These are phyloP conservation scores for Alternaria arbusti DNA, from an alignment of 2,329 filamentous ascomycete species.

Conservation along the genomic window DNA sequence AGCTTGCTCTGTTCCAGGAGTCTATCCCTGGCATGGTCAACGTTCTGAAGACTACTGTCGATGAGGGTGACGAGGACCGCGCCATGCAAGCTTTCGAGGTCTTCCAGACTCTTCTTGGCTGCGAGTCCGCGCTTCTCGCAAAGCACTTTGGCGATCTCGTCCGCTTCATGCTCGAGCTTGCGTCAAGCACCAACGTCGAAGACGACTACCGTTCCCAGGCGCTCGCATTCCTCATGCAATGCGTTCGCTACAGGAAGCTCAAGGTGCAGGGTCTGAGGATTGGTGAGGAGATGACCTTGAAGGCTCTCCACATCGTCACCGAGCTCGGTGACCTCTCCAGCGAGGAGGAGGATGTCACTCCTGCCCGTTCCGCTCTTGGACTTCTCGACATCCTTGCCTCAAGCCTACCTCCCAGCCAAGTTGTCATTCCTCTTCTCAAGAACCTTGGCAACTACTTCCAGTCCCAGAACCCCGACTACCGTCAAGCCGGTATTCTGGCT, in stretches of 20 bases:
- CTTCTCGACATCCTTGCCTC: conserved; percentile 88
- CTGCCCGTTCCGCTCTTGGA: conserved; percentile 82
- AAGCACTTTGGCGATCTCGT: conserved; percentile 88
- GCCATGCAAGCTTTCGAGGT: conserved; percentile 93
- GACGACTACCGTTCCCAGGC: conserved; percentile 90
- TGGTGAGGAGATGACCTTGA: conserved; percentile 84
- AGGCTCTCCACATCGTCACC: conserved; percentile 85
- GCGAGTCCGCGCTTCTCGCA: conserved; percentile 82
- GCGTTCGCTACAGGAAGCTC: conserved; percentile 88
- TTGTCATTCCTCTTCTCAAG: conserved; percentile 89
- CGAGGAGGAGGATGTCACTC: conserved; percentile 85
- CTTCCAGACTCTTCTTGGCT: conserved; percentile 92
- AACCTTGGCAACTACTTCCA: conserved; percentile 82
- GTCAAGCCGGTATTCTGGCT: conserved; percentile 88
- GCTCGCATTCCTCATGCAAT: conserved; percentile 91
- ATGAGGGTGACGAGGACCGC: conserved; percentile 82
- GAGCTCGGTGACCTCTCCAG: conserved; percentile 77
- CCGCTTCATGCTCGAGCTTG: conserved; percentile 90
- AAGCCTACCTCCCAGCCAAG: conserved; percentile 89
- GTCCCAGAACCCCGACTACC: conserved; percentile 75
- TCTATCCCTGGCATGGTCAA: conserved; percentile 87
- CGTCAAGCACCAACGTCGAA: conserved; percentile 75
- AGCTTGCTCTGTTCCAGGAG: conserved; percentile 76
- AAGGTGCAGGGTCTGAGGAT: conserved; percentile 92
- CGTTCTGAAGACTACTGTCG: conserved; percentile 83